phyloP scores from a whole-genome alignment of 345 rosid species.

The Mangifera indica region DNA sequence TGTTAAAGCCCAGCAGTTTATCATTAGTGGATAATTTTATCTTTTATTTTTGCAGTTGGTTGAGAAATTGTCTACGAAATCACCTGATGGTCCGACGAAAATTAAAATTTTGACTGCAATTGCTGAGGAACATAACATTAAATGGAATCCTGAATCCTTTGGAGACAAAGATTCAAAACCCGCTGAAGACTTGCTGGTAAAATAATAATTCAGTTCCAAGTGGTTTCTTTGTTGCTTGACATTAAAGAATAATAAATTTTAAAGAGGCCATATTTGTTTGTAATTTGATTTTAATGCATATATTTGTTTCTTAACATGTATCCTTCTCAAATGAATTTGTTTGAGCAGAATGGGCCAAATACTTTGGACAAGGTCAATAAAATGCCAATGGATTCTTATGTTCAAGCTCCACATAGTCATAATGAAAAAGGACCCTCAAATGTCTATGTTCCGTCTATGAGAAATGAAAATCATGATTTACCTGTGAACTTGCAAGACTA shows the following conservation, averaged over 20 bases:
- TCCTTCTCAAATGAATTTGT: slow-evolving; percentile 18
- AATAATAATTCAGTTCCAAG: slow-evolving; percentile 7
- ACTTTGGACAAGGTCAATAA: slow-evolving; percentile 34
- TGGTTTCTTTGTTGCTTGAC: neutral
- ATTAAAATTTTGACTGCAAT: slow-evolving; percentile 66
- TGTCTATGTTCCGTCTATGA: slow-evolving; percentile 34
- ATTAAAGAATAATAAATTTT: slow-evolving; percentile 3
- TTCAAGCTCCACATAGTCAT: slow-evolving; percentile 20
- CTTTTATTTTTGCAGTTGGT: slow-evolving; percentile 49
- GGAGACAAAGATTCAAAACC: slow-evolving; percentile 52
- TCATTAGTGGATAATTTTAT: slow-evolving; percentile 11
- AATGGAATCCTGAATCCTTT: slow-evolving; percentile 69
- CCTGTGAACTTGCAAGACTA: slow-evolving; percentile 28
- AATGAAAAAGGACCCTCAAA: slow-evolving; percentile 31
- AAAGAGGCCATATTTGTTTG: slow-evolving; percentile 10
- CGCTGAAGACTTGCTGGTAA: slow-evolving; percentile 58
- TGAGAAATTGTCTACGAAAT: slow-evolving; percentile 72
- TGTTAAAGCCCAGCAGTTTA: neutral
- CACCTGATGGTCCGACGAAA: slow-evolving; percentile 86
- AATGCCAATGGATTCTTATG: slow-evolving; percentile 30
- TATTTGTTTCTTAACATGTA: slow-evolving; percentile 9
- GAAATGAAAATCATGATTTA: slow-evolving; percentile 34
- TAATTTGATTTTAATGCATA: slow-evolving; percentile 9
- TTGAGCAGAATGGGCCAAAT: slow-evolving; percentile 65
- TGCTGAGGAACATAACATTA: slow-evolving; percentile 73